phyloP scores from a whole-genome alignment of 2,329 filamentous ascomycete species.

The Lasiodiplodia hormozganensis region DNA sequence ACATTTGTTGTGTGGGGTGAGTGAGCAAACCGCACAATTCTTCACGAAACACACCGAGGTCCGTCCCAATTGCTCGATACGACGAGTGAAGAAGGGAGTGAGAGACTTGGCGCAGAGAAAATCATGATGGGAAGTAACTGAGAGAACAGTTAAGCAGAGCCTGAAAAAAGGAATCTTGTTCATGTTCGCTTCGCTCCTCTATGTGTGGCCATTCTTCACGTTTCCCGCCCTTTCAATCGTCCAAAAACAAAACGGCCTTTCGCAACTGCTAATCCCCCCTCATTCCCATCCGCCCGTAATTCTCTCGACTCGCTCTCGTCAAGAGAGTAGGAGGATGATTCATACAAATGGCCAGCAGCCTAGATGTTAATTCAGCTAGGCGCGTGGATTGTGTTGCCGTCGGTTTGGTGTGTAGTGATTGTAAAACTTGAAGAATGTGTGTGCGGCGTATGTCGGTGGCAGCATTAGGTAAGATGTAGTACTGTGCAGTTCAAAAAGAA shows the following conservation, averaged over 20 bases:
- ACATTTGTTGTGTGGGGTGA: no score
- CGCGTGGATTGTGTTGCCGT: neutral
- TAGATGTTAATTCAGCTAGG: neutral
- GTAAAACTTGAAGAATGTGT: neutral
- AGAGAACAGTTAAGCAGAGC: no score
- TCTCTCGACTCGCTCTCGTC: neutral
- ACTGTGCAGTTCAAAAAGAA: slow-evolving; percentile 1
- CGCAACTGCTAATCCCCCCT: neutral
- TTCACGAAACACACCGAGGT: no score
- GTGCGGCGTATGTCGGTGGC: slow-evolving; percentile 9
- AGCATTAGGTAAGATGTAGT: slow-evolving; percentile 23
- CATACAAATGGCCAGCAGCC: neutral
- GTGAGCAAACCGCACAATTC: no score
- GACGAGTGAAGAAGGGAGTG: neutral
- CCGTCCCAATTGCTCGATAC: no score
- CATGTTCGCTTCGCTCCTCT: neutral
- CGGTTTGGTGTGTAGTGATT: neutral
- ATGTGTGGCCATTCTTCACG: neutral
- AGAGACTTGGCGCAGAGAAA: neutral
- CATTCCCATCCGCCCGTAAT: neutral
- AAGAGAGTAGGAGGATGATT: neutral
- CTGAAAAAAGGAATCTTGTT: neutral
- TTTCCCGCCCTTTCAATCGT: neutral
- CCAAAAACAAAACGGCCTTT: neutral
- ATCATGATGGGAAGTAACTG: neutral